phyloP scores from a whole-genome alignment of 257 asterid genomes.

The Scutellaria barbata region DNA sequence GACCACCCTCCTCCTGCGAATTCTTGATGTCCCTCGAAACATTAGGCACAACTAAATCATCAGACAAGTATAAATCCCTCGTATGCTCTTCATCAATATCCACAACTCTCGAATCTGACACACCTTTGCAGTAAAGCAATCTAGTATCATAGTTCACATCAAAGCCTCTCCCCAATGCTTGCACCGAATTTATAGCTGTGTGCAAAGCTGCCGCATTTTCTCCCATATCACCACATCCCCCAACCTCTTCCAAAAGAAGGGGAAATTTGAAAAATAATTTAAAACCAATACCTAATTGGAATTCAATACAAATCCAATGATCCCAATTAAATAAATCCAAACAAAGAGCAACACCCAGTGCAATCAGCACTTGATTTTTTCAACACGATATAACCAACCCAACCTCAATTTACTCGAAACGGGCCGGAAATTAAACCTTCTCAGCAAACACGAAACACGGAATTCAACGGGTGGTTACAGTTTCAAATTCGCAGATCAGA shows the following conservation, averaged over 20 bases:
- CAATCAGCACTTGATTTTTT: conserved; percentile 33
- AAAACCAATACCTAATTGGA: conserved; percentile 29
- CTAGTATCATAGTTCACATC: conserved; percentile 90
- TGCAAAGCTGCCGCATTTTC: conserved; percentile 87
- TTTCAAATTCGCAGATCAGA: conserved; percentile 42
- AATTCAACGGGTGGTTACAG: conserved; percentile 32
- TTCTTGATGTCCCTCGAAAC: conserved; percentile 69
- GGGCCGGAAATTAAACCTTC: not conserved
- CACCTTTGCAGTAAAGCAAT: conserved; percentile 86
- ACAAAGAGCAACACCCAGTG: not conserved
- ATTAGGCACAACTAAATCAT: conserved; percentile 61
- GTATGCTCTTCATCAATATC: conserved; percentile 68
- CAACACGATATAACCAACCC: conserved; percentile 16
- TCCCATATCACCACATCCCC: conserved; percentile 76
- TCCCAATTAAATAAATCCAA: conserved; percentile 24
- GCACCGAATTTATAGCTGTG: conserved; percentile 69
- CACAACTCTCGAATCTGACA: conserved; percentile 70
- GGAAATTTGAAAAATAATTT: not conserved
- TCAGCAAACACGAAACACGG: conserved; percentile 16
- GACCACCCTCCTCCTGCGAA: conserved; percentile 54
- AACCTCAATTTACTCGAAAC: conserved; percentile 33
- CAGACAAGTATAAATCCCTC: conserved; percentile 72
- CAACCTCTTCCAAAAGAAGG: conserved; percentile 25
- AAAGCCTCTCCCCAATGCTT: conserved; percentile 88
- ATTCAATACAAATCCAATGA: conserved; percentile 28